Percentiles rank a stretch among this genome's conserved stretches.
phyloP scores from a whole-genome alignment of 441 rosid genomes.

The Eutrema salsugineum region DNA sequence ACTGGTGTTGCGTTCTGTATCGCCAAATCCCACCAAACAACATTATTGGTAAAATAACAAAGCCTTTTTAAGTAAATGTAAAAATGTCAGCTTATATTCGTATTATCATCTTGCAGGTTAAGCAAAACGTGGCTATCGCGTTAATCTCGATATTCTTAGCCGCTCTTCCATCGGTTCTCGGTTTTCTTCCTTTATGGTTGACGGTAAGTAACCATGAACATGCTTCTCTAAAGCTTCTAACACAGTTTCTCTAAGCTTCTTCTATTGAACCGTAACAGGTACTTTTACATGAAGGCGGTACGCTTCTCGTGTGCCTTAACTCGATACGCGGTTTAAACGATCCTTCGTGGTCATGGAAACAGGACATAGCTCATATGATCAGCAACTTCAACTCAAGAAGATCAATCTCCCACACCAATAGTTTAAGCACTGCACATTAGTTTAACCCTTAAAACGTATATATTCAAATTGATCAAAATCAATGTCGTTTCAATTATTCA shows the following conservation, averaged over 20 bases:
- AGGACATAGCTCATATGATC: conserved; percentile 41
- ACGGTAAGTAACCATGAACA: conserved; percentile 61
- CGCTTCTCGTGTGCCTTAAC: conserved; percentile 82
- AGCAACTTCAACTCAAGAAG: conserved; percentile 34
- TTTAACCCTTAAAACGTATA: background rate
- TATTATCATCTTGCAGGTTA: conserved; percentile 64
- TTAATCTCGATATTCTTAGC: conserved; percentile 67
- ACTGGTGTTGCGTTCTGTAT: conserved; percentile 83
- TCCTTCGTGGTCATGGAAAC: conserved; percentile 69
- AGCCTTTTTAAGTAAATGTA: background rate
- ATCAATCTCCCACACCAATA: background rate
- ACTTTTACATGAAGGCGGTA: conserved; percentile 85
- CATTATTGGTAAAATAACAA: conserved; percentile 49
- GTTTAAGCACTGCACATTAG: background rate
- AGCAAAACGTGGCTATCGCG: conserved; percentile 85
- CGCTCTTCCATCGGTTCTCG: conserved; percentile 75
- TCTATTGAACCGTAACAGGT: conserved; percentile 40
- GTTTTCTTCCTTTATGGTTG: conserved; percentile 81
- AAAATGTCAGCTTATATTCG: background rate
- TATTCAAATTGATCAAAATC: no score
- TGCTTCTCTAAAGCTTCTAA: background rate
- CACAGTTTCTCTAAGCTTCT: background rate
- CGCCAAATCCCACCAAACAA: conserved; percentile 79
- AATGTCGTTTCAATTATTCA: no score
- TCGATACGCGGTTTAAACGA: conserved; percentile 68